phyloP scores from a whole-genome alignment of 75 land plant species.

The Adiantum capillusveneris region DNA sequence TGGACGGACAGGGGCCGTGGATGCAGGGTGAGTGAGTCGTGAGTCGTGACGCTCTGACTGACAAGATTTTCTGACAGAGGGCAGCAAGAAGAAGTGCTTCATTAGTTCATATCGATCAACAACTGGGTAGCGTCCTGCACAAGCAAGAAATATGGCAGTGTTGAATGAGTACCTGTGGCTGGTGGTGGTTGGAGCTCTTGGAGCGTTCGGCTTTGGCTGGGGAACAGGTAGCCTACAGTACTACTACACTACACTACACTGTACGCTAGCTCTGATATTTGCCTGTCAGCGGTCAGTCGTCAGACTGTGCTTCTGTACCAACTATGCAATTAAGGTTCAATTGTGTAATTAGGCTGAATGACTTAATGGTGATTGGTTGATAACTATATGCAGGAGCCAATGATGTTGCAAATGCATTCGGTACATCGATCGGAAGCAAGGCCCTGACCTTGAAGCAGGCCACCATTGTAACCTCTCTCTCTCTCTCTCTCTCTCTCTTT shows the following conservation, averaged over 20 bases:
- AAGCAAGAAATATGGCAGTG: constrained; percentile 1
- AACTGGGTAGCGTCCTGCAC: too few species aligned
- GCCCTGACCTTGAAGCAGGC: constrained; percentile 16
- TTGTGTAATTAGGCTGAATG: too few species aligned
- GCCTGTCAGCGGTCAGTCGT: background rate
- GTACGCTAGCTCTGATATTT: background rate
- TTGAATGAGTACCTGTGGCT: constrained; percentile 4
- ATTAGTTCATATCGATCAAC: too few species aligned
- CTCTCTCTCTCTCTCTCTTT: background rate
- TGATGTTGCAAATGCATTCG: constrained; percentile 22
- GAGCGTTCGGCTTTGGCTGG: constrained; percentile 5
- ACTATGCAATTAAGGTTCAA: background rate
- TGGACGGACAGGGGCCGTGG: too few species aligned
- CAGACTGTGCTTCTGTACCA: background rate
- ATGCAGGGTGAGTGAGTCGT: too few species aligned
- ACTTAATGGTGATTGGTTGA: too few species aligned
- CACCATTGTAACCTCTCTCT: background rate
- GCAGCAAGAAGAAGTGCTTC: too few species aligned
- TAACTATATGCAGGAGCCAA: constrained; percentile 12
- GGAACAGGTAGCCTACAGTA: background rate
- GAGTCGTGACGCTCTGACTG: too few species aligned
- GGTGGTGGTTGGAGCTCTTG: constrained; percentile 1
- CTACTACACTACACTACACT: background rate
- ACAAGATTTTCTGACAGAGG: too few species aligned
- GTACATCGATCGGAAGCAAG: constrained; percentile 20